Base-by-base conservation (phyloP, 371 early-diverging fungal species). In the Mucor lusitanicus region DNA sequence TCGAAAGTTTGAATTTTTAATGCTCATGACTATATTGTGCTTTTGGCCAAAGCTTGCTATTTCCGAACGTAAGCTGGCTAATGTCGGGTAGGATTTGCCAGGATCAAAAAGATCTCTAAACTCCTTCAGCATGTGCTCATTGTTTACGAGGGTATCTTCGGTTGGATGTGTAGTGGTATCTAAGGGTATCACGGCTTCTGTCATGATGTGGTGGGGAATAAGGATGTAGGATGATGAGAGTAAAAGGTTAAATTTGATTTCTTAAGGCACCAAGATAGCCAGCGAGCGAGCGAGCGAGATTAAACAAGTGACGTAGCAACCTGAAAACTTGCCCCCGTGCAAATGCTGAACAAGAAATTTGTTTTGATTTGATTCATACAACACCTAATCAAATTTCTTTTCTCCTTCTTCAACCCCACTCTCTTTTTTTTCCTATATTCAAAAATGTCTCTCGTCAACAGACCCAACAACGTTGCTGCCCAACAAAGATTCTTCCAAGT, bases 401-500 rank as follows among this genome's bases (percentile, higher is more conserved):
- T 53, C n/a, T n/a, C 54, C 15, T 33, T 40, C 57, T 64, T 21
- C 17, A 44, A 64, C 64, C 58, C 64, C 30, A 57, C 64, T 64
- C 64, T 64, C 42, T 39, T 59, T 62, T 30, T 25, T 17, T 54
- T 28, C 54, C 28, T 40, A 42, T 56, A 23, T 42, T 21, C 23
- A 25, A 53, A 62, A 55, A 84, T 83, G 85, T 85, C 85, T 58
- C 78, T 84, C 72, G 70, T 85, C 72, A 84, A 87, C 87, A 87
- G 84, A 75, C 86, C 85, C 69, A 88, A 88, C 84, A 76, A 71
- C 72, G 75, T 90, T 63, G 80, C 85, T 60, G 88, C 87, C 63
- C 79, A 89, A 64, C 92, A 91, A 81, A 85, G 88, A 71, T 85
- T 79, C 71, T 91, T 84, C 85, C 92, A 91, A 86, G 90, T 89